A percentile compares a stretch with the other conserved stretches of the same genome.
Evolutionary conservation across 2,329 filamentous ascomycete species (phyloP).

Genomic region (Drechslerella dactyloides): DNA sequence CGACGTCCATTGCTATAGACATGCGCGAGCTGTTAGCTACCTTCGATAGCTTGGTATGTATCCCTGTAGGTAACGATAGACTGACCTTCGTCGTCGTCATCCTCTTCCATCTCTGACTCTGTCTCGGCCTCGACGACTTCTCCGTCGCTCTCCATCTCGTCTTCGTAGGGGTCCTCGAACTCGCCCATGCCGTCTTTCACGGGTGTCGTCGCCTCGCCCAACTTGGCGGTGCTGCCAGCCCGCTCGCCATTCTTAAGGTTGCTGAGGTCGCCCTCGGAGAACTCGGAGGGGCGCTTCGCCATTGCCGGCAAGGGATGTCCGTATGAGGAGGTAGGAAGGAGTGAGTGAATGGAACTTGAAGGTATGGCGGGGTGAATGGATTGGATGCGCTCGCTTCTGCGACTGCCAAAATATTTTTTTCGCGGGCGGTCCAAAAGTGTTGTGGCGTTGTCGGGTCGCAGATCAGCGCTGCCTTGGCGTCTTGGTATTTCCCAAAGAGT

Average conservation of each 20-base stretch:
- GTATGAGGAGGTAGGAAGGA: constrained; percentile 5
- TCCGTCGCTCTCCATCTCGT: constrained; percentile 87
- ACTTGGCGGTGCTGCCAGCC: constrained; percentile 44
- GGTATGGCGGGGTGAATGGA: constrained; percentile 25
- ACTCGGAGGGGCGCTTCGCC: constrained; percentile 45
- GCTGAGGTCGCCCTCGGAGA: constrained; percentile 48
- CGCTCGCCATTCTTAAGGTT: constrained; percentile 51
- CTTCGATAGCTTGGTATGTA: neutral
- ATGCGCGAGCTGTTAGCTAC: constrained; percentile 1
- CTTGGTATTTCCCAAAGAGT: constrained; percentile 12
- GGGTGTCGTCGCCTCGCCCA: constrained; percentile 60
- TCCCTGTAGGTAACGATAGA: neutral
- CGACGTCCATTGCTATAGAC: constrained; percentile 83
- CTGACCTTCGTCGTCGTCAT: constrained; percentile 59
- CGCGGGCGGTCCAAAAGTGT: constrained; percentile 17
- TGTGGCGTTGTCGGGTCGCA: constrained; percentile 27
- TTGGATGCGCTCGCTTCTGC: constrained; percentile 14
- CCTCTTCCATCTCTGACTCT: constrained; percentile 77
- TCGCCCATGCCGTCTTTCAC: constrained; percentile 64
- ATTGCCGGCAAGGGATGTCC: constrained; percentile 14
- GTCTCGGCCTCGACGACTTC: constrained; percentile 69
- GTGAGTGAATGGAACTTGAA: neutral
- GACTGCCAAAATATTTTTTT: constrained; percentile 42
- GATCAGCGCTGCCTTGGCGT: constrained; percentile 18
- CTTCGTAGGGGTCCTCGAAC: constrained; percentile 67